Evolutionary conservation across 768 basidiomycete species (phyloP).

Genomic region (Kwoniella dejecticola): DNA sequence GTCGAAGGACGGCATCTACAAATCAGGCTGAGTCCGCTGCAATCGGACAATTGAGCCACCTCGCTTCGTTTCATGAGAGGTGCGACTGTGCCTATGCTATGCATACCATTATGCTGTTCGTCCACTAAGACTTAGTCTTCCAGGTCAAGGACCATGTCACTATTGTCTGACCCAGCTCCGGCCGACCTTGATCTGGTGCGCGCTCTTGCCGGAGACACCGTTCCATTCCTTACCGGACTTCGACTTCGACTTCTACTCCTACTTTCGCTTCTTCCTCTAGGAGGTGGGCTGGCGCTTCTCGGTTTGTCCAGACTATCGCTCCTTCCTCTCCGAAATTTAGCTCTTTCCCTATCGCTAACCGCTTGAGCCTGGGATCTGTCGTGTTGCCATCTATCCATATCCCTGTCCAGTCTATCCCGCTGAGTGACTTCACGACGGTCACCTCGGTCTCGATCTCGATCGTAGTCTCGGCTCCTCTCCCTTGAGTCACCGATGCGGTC

Average conservation of each 20-base stretch:
- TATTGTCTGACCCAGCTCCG: conserved; percentile 24
- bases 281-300: background rate
- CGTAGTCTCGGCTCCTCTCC: conserved; percentile 19
- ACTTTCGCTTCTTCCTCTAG: conserved; percentile 2
- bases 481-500: background rate
- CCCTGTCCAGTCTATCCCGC: conserved; percentile 60
- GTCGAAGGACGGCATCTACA: too few relatives aligned
- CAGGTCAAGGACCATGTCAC: conserved; percentile 46
- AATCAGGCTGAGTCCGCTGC: too few relatives aligned
- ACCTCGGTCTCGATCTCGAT: conserved; percentile 3
- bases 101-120: too few relatives aligned
- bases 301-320: background rate
- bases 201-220: too few relatives aligned
- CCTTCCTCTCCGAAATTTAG: conserved; percentile 17
- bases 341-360: conserved; percentile 12
- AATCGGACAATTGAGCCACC: too few relatives aligned
- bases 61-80: too few relatives aligned
- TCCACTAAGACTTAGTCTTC: conserved; percentile 18
- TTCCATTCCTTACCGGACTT: conserved; percentile 22
- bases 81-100: too few relatives aligned
- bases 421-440: background rate
- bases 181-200: too few relatives aligned
- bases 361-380: conserved; percentile 21
- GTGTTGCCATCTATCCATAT: conserved; percentile 49
- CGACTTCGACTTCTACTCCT: conserved; percentile 14